A percentile compares a stretch with the other conserved stretches of the same genome.
Evolutionary conservation across 768 basidiomycete genomes (phyloP).

Genomic region (Agrocybe pediades): DNA sequence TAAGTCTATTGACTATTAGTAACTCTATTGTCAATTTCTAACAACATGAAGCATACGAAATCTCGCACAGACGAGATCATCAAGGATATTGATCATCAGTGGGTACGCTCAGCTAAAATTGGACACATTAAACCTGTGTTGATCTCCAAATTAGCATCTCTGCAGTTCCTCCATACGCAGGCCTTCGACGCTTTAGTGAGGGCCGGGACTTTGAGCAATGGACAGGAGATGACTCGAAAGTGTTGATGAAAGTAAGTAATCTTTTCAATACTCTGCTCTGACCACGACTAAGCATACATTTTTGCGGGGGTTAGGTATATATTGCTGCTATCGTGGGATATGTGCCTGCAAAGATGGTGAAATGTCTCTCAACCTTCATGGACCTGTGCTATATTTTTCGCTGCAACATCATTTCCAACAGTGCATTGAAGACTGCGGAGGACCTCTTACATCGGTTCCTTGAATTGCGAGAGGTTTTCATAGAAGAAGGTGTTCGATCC

Average conservation of each 20-base stretch:
- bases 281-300: no score
- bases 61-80: constrained; percentile 22
- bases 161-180: constrained; percentile 14
- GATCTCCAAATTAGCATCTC: constrained; percentile 28
- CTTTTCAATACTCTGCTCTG: constrained; percentile 14
- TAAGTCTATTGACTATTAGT: no score
- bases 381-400: constrained; percentile 34
- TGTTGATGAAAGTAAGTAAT: constrained; percentile 17
- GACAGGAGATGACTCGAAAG: constrained; percentile 15
- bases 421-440: constrained; percentile 15
- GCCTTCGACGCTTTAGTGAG: constrained; percentile 9
- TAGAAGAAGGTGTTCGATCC: constrained; percentile 5
- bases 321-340: constrained; percentile 28
- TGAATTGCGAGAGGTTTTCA: constrained; percentile 21
- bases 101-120: neutral
- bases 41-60: constrained; percentile 12
- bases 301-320: constrained; percentile 21
- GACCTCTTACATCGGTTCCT: constrained; percentile 19
- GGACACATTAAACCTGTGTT: constrained; percentile 35
- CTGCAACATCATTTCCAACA: constrained; percentile 13
- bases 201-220: constrained; percentile 12
- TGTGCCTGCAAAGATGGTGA: constrained; percentile 26
- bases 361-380: constrained; percentile 21
- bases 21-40: no score
- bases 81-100: constrained; percentile 31